A percentile compares a stretch with the other conserved stretches of the same genome.
phyloP scores from a whole-genome alignment of 768 basidiomycete genomes.

The Strobilomyces confusus region DNA sequence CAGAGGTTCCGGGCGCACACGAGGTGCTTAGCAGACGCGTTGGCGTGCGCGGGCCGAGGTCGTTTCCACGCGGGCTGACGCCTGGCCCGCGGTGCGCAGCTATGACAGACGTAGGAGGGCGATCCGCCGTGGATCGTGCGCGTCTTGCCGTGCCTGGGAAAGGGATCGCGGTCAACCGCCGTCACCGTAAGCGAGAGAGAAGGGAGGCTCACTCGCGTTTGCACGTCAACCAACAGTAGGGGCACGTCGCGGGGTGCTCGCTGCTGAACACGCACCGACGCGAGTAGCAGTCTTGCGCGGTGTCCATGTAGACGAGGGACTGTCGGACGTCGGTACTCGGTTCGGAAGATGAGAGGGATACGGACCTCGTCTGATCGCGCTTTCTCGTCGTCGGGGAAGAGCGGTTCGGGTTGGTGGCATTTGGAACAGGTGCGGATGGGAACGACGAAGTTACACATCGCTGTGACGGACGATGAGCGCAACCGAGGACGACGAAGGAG shows the following conservation, averaged over 20 bases:
- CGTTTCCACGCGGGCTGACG: slow-evolving; percentile 21
- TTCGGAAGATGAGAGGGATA: too few relatives aligned
- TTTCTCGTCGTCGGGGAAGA: slow-evolving; percentile 25
- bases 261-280: slow-evolving; percentile 28
- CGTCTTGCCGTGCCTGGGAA: slow-evolving; percentile 30
- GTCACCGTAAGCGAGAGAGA: background rate
- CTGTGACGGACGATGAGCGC: slow-evolving; percentile 1
- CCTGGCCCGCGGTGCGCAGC: slow-evolving; percentile 21
- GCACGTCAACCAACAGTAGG: slow-evolving; percentile 27
- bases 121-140: slow-evolving; percentile 30
- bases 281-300: slow-evolving; percentile 31
- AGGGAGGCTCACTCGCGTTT: slow-evolving; percentile 22
- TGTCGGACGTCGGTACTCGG: too few relatives aligned
- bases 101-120: slow-evolving; percentile 27
- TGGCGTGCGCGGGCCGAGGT: slow-evolving; percentile 14
- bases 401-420: slow-evolving; percentile 23
- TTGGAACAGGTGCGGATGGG: slow-evolving; percentile 32
- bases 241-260: slow-evolving; percentile 25
- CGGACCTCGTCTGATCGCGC: slow-evolving; percentile 17
- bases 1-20: slow-evolving; percentile 6
- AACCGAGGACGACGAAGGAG: too few relatives aligned
- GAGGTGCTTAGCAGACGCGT: background rate
- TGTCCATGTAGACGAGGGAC: slow-evolving; percentile 26
- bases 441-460: slow-evolving; percentile 30
- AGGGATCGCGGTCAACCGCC: background rate